Evolutionary conservation across 192 early-diverging fungal genomes (phyloP).

Genomic region (Radiomyces spectabilis): DNA sequence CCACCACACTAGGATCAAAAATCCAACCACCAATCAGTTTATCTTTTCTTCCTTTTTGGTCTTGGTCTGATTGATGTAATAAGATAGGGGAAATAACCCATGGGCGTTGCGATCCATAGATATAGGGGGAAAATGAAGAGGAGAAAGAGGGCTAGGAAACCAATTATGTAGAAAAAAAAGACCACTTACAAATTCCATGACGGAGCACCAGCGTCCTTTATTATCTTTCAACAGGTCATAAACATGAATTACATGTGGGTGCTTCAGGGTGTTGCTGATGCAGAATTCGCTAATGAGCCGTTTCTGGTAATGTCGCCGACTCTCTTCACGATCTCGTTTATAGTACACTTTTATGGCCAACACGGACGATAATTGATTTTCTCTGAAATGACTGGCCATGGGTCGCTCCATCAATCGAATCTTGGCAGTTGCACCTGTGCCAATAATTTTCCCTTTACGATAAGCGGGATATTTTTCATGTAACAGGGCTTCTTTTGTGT

Average conservation of each 20-base stretch:
- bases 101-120: too few species aligned
- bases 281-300: constrained; percentile 94
- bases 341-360: constrained; percentile 89
- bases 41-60: constrained; percentile 1
- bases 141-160: background rate
- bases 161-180: background rate
- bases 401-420: background rate
- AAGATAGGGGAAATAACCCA: too few species aligned
- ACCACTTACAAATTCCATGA: constrained; percentile 52
- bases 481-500: too few species aligned
- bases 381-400: constrained; percentile 26
- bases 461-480: background rate
- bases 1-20: constrained; percentile 76
- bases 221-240: constrained; percentile 94
- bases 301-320: constrained; percentile 92
- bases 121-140: constrained; percentile 41
- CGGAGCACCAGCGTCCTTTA: constrained; percentile 74
- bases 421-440: background rate
- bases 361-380: constrained; percentile 27
- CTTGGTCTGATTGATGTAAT: background rate
- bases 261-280: constrained; percentile 73
- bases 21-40: background rate
- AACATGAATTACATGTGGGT: constrained; percentile 89
- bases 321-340: constrained; percentile 66
- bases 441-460: constrained; percentile 3